Base-by-base conservation (phyloP, 2,329 filamentous ascomycete species). In the Karstenula rhodostoma region DNA sequence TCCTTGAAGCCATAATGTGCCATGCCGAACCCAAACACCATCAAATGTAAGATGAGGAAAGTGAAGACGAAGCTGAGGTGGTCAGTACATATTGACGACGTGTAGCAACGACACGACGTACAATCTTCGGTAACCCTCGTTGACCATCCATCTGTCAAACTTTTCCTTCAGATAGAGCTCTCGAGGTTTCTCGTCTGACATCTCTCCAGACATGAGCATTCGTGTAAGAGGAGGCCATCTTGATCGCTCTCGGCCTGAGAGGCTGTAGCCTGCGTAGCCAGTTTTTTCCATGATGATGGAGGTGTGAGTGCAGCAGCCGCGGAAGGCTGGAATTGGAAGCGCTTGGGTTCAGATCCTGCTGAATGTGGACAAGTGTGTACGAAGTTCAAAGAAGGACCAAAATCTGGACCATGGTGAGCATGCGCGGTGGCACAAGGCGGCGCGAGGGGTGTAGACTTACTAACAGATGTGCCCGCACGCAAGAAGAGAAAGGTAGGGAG, bases 121-220 rank as follows among this genome's bases (percentile, higher is more conserved):
- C 87, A 94, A 84, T 87, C 90, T 84, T 75, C 90, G 85, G 76
- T 93, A 93, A 62, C 92, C 92, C 76, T 94, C 92, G 75, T 94
- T 94, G 63, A 94, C 90, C 91, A 95, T 94, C 92, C 92, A 95
- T 67, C 89, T 84, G 77, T 94, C 90, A 73, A 94, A 90, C 75
- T 86, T 90, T 77, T 94, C 90, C 72, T 86, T 85, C 64, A 86
- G 78, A 25, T 87, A 87, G 68, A 94, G 81, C 58, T 89, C 85
- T 74, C 88, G 88, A 67, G 90, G 88, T 71, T 83, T 86, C 74
- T 93, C 89, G 71, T 89, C 88, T 57, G 88, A 92, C 86, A 94
- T 90, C 81, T 93, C 90, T 52, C 91, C 91, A 58, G 91, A 93
- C 76, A 94, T 85, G 75, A 95, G 81, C 89, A 94, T 92, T 66